Conservation (phyloP, 176 grass and related monocot genomes). For the Bolboschoenus planiculmis region DNA sequence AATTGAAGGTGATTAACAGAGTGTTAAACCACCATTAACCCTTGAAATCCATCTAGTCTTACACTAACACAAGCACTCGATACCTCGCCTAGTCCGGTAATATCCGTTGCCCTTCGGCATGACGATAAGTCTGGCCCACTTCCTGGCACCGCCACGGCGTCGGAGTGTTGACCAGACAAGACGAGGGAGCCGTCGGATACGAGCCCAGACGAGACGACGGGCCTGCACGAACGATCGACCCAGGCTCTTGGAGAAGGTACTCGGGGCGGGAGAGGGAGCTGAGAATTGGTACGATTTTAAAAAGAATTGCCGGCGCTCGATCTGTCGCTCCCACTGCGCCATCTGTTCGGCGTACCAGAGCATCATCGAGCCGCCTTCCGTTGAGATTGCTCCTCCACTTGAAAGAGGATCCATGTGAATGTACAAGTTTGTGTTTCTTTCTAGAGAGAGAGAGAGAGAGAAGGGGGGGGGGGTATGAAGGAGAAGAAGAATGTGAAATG, state of each 20-base stretch:
- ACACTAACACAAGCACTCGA: constrained; percentile 16
- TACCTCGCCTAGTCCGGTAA: background rate
- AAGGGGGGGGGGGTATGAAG: background rate
- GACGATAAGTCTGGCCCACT: background rate
- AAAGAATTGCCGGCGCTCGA: constrained; percentile 83
- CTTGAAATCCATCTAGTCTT: background rate
- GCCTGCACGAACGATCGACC: constrained; percentile 30
- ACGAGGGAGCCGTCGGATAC: constrained; percentile 41
- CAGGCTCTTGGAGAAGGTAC: constrained; percentile 9
- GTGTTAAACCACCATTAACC: background rate
- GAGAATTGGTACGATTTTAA: constrained; percentile 96
- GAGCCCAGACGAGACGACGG: constrained; percentile 60
- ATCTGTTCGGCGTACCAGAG: constrained; percentile 75
- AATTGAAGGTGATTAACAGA: constrained; percentile 9
- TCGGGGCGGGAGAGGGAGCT: constrained; percentile 27
- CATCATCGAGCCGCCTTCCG: background rate
- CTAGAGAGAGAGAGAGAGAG: background rate
- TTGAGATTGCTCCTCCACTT: background rate
- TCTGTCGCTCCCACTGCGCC: constrained; percentile 60
- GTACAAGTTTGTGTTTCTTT: background rate
- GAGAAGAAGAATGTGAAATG: background rate
- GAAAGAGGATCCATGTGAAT: constrained; percentile 9
- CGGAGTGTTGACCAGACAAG: constrained; percentile 22
- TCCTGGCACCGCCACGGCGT: background rate
- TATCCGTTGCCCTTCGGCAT: background rate